Evolutionary conservation across 306 rosid species (phyloP).

Genomic region (Glycyrrhiza uralensis): DNA sequence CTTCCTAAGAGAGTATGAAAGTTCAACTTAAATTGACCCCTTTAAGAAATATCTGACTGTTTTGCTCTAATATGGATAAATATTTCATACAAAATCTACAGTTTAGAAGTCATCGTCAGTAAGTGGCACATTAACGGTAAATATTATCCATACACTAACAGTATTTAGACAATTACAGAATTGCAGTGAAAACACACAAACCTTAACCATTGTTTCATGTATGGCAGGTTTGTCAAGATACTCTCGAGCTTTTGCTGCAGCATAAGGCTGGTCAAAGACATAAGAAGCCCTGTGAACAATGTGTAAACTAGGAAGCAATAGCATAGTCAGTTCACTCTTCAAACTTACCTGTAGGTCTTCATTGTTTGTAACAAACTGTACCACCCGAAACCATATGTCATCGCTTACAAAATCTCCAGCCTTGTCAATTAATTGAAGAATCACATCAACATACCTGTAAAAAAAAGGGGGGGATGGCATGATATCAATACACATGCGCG

Average conservation of each 20-base stretch:
- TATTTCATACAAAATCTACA: slow-evolving; percentile 4
- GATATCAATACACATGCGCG: slow-evolving; percentile 8
- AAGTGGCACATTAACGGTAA: neutral
- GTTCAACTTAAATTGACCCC: slow-evolving; percentile 4
- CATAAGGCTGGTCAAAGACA: slow-evolving; percentile 83
- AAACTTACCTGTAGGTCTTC: slow-evolving; percentile 94
- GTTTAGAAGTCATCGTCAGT: slow-evolving; percentile 18
- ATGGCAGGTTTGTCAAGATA: slow-evolving; percentile 98
- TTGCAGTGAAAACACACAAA: slow-evolving; percentile 35
- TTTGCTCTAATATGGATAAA: slow-evolving; percentile 3
- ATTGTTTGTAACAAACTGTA: slow-evolving; percentile 96
- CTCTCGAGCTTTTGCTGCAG: slow-evolving; percentile 93
- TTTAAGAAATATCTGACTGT: slow-evolving; percentile 7
- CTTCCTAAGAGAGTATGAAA: slow-evolving; percentile 2
- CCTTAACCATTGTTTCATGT: slow-evolving; percentile 99
- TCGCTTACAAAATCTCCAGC: slow-evolving; percentile 99
- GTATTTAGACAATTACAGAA: slow-evolving; percentile 3
- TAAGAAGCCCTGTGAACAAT: slow-evolving; percentile 37
- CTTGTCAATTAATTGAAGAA: slow-evolving; percentile 99
- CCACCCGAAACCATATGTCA: slow-evolving; percentile 99
- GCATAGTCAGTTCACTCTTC: slow-evolving; percentile 20
- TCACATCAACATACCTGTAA: slow-evolving; percentile 93
- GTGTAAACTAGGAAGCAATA: slow-evolving; percentile 25
- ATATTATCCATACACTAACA: neutral
- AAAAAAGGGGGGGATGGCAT: slow-evolving; percentile 23